Base-by-base conservation (phyloP, 805 yeast genomes). In the Pichia cabralensis region DNA sequence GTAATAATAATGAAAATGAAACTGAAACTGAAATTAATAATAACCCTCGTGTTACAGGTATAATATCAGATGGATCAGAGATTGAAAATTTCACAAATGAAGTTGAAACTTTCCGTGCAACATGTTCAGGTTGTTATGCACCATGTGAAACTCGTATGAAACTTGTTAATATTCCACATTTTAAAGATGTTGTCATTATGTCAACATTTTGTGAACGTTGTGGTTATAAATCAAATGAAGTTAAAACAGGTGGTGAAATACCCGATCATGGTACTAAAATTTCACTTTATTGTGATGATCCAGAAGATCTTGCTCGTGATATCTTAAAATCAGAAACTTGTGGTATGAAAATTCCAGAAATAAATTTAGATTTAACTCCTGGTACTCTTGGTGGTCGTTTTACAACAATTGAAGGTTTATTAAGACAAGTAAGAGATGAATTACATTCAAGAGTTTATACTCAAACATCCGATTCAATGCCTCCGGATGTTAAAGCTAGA, bases 381-480 rank as follows among this genome's bases (percentile, higher is more conserved):
- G 98, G 99, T 40, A 92, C 99, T 3, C 67, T 92, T 33, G 99
- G 99, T 41, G 98, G 99, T 38, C 74, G 98, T 55, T 92, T 92
- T 65, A 92, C 98, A 30, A 92, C 99, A 12, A 65, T 92, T 43
- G 99, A 92, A 62, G 99, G 99, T 42, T 68, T 92, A 36, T 62
- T 92, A 46, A 68, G 74, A 28, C 96, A 92, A 60, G 96, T 92
- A 8, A 65, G 74, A 47, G 96, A 86, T 41, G 97, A 92, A 58
- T 71, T 92, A 43, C 81, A 85, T 50, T 62, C 78, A 8, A 75
- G 94, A 59, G 94, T 92, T 5, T 82, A 82, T 55, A 69, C 81
- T 9, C 80, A 80, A 53, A 79, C 94, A 3, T 81, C 94, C 1
- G 97, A 89, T 54, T 80, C 95, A 6, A 86, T 92, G 96, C 86